Percentiles rank a stretch among this genome's conserved stretches.
phyloP scores from a whole-genome alignment of 495 filamentous ascomycete species.

The Penicillium flavigenum region DNA sequence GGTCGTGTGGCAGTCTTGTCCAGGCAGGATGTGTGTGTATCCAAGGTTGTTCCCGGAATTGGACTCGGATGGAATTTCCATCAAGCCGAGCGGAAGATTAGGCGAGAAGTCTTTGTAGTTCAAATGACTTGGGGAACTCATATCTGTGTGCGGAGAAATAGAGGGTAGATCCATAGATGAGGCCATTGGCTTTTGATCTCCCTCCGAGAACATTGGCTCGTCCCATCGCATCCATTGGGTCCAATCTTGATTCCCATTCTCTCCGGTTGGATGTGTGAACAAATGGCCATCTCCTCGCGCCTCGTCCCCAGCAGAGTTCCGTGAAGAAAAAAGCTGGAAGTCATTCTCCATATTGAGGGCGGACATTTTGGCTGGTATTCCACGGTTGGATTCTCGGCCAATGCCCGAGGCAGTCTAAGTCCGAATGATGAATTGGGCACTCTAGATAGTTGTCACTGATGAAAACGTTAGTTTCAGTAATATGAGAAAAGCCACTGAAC shows the following conservation, averaged over 20 bases:
- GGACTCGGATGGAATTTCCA: conserved; percentile 32
- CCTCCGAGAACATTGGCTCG: conserved; percentile 36
- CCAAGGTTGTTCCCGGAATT: conserved; percentile 13
- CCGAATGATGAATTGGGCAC: conserved; percentile 1
- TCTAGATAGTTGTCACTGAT: conserved; percentile 9
- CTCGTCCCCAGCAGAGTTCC: conserved; percentile 26
- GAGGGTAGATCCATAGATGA: conserved; percentile 29
- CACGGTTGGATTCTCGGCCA: conserved; percentile 21
- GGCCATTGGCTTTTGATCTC: conserved; percentile 25
- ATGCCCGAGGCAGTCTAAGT: conserved; percentile 2
- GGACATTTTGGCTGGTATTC: conserved; percentile 27
- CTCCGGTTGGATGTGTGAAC: conserved; percentile 21
- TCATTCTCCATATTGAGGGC: conserved; percentile 37
- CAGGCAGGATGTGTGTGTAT: not conserved
- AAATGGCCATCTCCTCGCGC: conserved; percentile 19
- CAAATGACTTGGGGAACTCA: conserved; percentile 28
- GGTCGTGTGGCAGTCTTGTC: conserved; percentile 9
- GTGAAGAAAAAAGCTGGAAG: conserved; percentile 45
- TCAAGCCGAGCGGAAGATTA: conserved; percentile 36
- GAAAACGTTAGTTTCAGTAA: conserved; percentile 2
- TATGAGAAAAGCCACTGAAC: not conserved
- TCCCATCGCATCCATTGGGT: conserved; percentile 55
- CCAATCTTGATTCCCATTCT: conserved; percentile 44
- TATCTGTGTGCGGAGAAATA: conserved; percentile 33
- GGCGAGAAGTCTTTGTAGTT: conserved; percentile 35